These are phyloP conservation scores for Yamadazyma pseudoaaseri DNA, from an alignment of 1,139 yeast genomes.

Conservation along the genomic window DNA sequence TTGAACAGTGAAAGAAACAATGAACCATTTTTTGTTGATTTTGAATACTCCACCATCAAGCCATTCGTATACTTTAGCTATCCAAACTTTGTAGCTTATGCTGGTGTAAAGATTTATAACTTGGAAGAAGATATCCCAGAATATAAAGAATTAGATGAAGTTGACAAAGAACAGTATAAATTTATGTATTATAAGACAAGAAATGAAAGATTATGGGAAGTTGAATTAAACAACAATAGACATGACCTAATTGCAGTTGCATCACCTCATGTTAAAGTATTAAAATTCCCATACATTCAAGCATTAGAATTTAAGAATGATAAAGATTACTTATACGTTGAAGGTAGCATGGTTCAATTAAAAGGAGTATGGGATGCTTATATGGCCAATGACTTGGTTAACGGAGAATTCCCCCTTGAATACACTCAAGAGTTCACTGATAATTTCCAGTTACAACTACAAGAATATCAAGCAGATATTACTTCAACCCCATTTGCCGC, in stretches of 20 bases:
- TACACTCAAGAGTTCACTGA: slow-evolving; percentile 56
- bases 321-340: slow-evolving; percentile 64
- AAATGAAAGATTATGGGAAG: slow-evolving; percentile 88
- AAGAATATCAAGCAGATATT: slow-evolving; percentile 65
- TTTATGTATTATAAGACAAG: slow-evolving; percentile 88
- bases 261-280: slow-evolving; percentile 69
- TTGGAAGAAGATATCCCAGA: slow-evolving; percentile 72
- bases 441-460: slow-evolving; percentile 56
- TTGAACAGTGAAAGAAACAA: slow-evolving; percentile 35
- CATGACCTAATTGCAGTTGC: slow-evolving; percentile 74
- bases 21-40: slow-evolving; percentile 62
- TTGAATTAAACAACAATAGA: slow-evolving; percentile 61
- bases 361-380: slow-evolving; percentile 75
- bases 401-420: slow-evolving; percentile 55
- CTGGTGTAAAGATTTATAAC: slow-evolving; percentile 82
- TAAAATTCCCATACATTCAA: slow-evolving; percentile 65
- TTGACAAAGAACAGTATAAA: slow-evolving; percentile 76
- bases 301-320: slow-evolving; percentile 62
- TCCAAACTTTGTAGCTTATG: slow-evolving; percentile 82
- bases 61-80: slow-evolving; percentile 78
- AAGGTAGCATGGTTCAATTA: slow-evolving; percentile 69
- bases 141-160: slow-evolving; percentile 62
- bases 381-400: slow-evolving; percentile 59
- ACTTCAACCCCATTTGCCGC: slow-evolving; percentile 81
- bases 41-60: slow-evolving; percentile 75